A percentile compares a stretch with the other conserved stretches of the same genome.
Evolutionary conservation across 352 stramenopile genomes (phyloP).

Genomic region (Phytopythium delawarense): DNA sequence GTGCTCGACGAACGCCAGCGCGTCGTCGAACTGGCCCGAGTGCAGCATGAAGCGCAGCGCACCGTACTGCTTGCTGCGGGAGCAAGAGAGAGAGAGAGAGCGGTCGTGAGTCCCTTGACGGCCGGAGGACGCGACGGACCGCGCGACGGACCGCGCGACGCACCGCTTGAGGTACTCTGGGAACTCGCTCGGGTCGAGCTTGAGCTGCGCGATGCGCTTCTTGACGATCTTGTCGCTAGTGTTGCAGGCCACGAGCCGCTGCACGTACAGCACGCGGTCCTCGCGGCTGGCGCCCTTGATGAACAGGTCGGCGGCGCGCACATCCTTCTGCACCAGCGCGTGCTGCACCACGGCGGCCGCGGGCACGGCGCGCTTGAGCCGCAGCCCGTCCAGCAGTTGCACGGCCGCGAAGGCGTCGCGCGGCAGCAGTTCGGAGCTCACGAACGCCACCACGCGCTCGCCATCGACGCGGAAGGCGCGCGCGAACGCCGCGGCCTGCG

Average conservation of each 20-base stretch:
- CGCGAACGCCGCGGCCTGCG: slow-evolving; percentile 38
- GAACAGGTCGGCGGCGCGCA: slow-evolving; percentile 53
- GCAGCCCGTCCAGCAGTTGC: slow-evolving; percentile 40
- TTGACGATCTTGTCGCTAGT: slow-evolving; percentile 67
- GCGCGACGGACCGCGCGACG: neutral
- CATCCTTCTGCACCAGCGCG: slow-evolving; percentile 46
- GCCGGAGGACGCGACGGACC: neutral
- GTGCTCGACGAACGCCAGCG: slow-evolving; percentile 30
- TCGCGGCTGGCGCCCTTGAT: slow-evolving; percentile 24
- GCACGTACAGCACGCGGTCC: slow-evolving; percentile 42
- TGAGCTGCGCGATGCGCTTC: slow-evolving; percentile 58
- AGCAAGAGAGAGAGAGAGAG: neutral
- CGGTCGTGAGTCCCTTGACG: slow-evolving; percentile 1
- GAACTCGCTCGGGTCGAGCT: slow-evolving; percentile 47
- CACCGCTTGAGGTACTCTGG: slow-evolving; percentile 52
- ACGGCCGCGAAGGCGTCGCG: slow-evolving; percentile 29
- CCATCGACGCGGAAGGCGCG: slow-evolving; percentile 33
- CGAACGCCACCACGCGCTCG: slow-evolving; percentile 26
- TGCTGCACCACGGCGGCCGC: slow-evolving; percentile 30
- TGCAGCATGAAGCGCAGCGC: slow-evolving; percentile 60
- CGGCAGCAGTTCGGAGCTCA: slow-evolving; percentile 17
- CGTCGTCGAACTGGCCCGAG: slow-evolving; percentile 57
- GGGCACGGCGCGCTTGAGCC: slow-evolving; percentile 39
- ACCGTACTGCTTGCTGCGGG: slow-evolving; percentile 30
- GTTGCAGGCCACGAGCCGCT: slow-evolving; percentile 41